Conservation (phyloP, 169 alveolate genomes). For the Toxoplasma gondii region DNA sequence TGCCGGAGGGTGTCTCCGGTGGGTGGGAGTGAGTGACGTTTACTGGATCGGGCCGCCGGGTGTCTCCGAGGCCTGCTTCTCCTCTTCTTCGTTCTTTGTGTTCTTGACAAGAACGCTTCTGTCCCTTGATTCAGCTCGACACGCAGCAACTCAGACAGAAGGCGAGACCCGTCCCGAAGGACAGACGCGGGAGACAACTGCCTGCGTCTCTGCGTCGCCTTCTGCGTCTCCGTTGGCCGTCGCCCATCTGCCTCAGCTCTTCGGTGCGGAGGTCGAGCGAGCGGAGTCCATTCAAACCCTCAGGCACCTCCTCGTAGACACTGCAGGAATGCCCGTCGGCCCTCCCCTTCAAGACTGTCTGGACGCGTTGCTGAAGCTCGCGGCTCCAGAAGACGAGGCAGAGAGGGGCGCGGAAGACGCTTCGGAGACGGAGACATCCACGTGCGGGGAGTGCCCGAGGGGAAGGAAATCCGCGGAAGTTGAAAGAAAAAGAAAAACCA, state of each 20-base stretch:
- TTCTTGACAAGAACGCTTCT: not conserved
- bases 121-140: not conserved
- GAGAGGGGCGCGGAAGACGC: not conserved
- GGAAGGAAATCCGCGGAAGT: not conserved
- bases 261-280: not conserved
- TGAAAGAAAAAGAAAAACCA: not conserved
- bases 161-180: not conserved
- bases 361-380: not conserved
- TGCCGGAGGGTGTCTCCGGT: not conserved
- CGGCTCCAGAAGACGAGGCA: not conserved
- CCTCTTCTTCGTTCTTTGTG: not conserved
- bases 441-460: not conserved
- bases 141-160: not conserved
- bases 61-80: not conserved
- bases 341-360: not conserved
- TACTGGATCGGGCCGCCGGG: not conserved
- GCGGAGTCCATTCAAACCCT: not conserved
- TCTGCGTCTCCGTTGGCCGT: not conserved
- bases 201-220: not conserved
- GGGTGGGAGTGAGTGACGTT: not conserved
- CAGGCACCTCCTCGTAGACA: not conserved
- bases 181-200: not conserved
- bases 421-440: not conserved
- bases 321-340: not conserved
- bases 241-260: not conserved